Conservation (phyloP, 768 basidiomycete species). For the Chlorophyllum brunneum region DNA sequence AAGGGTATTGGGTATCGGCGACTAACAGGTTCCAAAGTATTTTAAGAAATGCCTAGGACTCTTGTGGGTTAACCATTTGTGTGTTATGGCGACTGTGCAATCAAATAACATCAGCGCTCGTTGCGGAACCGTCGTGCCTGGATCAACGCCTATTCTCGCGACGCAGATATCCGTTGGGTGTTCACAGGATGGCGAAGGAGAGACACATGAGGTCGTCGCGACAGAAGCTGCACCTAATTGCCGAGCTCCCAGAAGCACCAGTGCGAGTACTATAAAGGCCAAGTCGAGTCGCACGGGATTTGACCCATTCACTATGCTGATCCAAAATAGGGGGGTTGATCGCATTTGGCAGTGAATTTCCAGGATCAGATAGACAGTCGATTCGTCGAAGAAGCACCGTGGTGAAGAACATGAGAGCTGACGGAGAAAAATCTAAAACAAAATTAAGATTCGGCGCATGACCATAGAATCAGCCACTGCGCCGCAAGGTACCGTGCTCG, state of each 20-base stretch:
- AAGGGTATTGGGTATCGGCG: neutral
- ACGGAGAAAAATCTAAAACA: neutral
- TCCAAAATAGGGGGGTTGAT: neutral
- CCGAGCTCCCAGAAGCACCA: slow-evolving; percentile 4
- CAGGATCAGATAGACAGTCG: neutral
- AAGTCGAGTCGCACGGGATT: neutral
- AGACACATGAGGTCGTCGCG: neutral
- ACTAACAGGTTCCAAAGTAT: neutral
- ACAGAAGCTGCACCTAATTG: neutral
- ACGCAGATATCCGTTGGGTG: neutral
- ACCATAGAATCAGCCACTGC: neutral
- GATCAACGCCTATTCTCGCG: slow-evolving; percentile 6
- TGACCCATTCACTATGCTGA: neutral
- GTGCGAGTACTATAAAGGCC: neutral
- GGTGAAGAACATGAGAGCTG: neutral
- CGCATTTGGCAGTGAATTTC: neutral
- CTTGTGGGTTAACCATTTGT: neutral
- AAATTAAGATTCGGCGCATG: neutral
- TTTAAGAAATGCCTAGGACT: neutral
- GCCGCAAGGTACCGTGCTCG: slow-evolving; percentile 1
- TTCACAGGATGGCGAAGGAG: neutral
- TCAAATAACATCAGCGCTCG: neutral
- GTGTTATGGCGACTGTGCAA: neutral
- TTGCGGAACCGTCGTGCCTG: slow-evolving; percentile 4
- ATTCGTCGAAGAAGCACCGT: neutral